Evolutionary conservation across 768 basidiomycete genomes (phyloP).

Genomic region (Symmetrospora coprosmae): DNA sequence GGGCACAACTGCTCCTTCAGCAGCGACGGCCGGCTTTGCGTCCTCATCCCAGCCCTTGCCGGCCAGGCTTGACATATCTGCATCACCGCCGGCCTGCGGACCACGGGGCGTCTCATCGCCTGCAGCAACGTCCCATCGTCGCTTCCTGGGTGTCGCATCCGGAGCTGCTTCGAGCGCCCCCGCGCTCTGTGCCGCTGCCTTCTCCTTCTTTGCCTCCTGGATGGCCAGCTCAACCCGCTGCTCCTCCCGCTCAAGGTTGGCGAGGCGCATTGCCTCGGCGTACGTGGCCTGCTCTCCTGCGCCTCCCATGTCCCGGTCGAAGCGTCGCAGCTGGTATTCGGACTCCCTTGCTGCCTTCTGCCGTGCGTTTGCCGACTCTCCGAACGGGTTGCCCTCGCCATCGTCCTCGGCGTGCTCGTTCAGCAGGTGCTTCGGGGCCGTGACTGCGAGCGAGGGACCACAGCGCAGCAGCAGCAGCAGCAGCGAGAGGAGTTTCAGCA

Average conservation of each 20-base stretch:
- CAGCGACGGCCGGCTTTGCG: slow-evolving; percentile 49
- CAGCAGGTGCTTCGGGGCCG: slow-evolving; percentile 81
- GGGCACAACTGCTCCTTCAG: slow-evolving; percentile 48
- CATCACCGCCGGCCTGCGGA: slow-evolving; percentile 58
- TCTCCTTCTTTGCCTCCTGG: slow-evolving; percentile 68
- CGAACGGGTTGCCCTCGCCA: slow-evolving; percentile 61
- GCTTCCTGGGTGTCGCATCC: slow-evolving; percentile 54
- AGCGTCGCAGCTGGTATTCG: slow-evolving; percentile 86
- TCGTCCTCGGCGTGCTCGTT: slow-evolving; percentile 94
- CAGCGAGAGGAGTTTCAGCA: neutral
- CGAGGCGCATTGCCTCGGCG: slow-evolving; percentile 86
- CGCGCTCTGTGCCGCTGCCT: slow-evolving; percentile 69
- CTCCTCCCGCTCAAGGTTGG: slow-evolving; percentile 87
- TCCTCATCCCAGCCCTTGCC: slow-evolving; percentile 42
- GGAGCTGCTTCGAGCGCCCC: slow-evolving; percentile 41
- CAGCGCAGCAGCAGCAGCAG: neutral
- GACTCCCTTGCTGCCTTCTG: slow-evolving; percentile 87
- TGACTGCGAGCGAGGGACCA: too few species aligned
- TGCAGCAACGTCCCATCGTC: slow-evolving; percentile 58
- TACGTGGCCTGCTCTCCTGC: slow-evolving; percentile 61
- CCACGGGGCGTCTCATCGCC: slow-evolving; percentile 3
- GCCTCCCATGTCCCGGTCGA: slow-evolving; percentile 65
- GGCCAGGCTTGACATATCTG: slow-evolving; percentile 41
- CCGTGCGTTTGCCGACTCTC: slow-evolving; percentile 78
- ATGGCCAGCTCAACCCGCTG: slow-evolving; percentile 50